Evolutionary conservation across 2,329 filamentous ascomycete species (phyloP), one percentile per base, ranked within the genome.

Genomic region (Penicillium sp.): DNA sequence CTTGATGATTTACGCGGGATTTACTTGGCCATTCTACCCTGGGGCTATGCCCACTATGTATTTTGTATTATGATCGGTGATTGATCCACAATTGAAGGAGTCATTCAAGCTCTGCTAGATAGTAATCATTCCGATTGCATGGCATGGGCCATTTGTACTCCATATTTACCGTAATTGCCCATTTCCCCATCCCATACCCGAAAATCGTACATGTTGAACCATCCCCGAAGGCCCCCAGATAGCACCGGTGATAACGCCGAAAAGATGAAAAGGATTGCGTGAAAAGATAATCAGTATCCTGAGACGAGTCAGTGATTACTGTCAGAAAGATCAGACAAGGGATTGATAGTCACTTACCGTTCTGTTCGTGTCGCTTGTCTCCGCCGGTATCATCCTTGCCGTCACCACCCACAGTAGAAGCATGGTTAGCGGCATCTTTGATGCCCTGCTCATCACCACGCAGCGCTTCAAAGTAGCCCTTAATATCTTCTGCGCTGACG

Each of bases 401-500:
- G 37, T 66, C 65, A 18, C 72, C 50, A 34, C 59, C 66, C 26
- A 68, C 74, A 2, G 74, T 76, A 56, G 62, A 70, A 8, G 82
- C 82, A 24, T 78, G 79, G 53, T 82, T 80, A 14, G 81, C 82
- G 0, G 86, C 87, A 61, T 85, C 82, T 64, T 79, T 79, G 55
- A 91, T 90, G 0, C 80, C 89, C 65, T 89, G 79, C 43, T 91
- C 89, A 73, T 97, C 94, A 56, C 94, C 94, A 61, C 94, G 84
- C 64, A 99, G 76, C 77, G 94, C 93, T 50, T 93, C 93, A 81
- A 99, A 99, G 72, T 97, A 96, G 2, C 85, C 85, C 74, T 97
- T 99, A 75, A 99, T 94, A 74, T 97, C 92, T 70, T 99, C 94
- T 1, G 93, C 93, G 1, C 91, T 88, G 22, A 99, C 92, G 0